Evolutionary conservation across 345 rosid genomes (phyloP), one percentile per base, ranked within the genome.

Genomic region (Salix purpurea): DNA sequence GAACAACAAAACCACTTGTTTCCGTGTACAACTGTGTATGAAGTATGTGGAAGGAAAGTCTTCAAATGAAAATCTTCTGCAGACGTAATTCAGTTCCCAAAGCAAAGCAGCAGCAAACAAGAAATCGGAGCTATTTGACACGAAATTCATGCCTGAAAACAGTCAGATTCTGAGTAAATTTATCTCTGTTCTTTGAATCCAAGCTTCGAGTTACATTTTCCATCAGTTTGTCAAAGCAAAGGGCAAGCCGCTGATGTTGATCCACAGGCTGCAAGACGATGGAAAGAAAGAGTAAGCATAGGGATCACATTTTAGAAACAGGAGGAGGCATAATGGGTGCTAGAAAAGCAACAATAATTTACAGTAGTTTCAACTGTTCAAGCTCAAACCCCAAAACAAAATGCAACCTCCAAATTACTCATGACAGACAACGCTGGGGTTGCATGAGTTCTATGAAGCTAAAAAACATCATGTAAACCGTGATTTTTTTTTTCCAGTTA

Each of bases 111-210:
- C 67, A 61, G 13, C 7, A 74, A 70, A 60, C 69, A 67, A 8
- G 10, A 5, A 60, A 46, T 28, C 48, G 40, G 24, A 24, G n/a
- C 73, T 92, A 93, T 80, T 93, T 94, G 64, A 87, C 88, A 46
- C 97, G 97, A 78, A 94, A 94, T 81, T 96, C 99, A 24, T 90
- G 87, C 83, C 99, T 89, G 86, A 96, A 94, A 30, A 90, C 81
- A 28, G 90, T 91, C 75, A 96, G 82, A 79, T 91, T 94, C 85
- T 96, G 99, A 68, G 98, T 94, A 86, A 94, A 96, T 83, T 90
- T 91, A 84, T 96, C 99, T 83, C 95, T 88, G 90, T 96, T 96
- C 90, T 90, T 96, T 37, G 97, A 88, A 81, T 96, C 98, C 77
- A 94, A 76, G 69, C 97, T 86, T 75, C 97, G 89, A 14, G 86